Percentiles rank a stretch among this genome's conserved stretches.
phyloP scores from a whole-genome alignment of 768 basidiomycete genomes.

The Paxillus rubicundulus region DNA sequence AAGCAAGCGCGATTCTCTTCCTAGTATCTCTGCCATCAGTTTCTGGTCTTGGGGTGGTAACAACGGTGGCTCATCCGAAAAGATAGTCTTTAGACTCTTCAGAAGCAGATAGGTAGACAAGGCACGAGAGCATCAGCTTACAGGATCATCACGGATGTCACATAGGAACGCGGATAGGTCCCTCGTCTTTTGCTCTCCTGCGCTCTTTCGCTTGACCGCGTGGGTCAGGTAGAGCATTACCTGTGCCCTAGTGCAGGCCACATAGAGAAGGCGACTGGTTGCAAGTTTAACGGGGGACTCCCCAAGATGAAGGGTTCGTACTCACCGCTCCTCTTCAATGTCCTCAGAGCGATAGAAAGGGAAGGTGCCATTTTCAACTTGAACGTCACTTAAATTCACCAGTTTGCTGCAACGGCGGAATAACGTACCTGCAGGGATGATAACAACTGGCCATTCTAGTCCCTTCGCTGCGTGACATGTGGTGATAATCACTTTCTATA shows the following conservation, averaged over 20 bases:
- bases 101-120: not conserved
- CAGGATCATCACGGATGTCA: constrained; percentile 40
- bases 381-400: not conserved
- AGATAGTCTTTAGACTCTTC: constrained; percentile 31
- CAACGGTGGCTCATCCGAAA: constrained; percentile 44
- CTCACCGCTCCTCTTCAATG: constrained; percentile 76
- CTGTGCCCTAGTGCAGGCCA: constrained; percentile 86
- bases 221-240: constrained; percentile 60
- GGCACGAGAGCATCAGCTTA: constrained; percentile 31
- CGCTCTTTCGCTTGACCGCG: constrained; percentile 46
- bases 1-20: constrained; percentile 36
- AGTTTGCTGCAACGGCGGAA: not conserved
- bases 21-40: constrained; percentile 54
- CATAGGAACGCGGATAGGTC: constrained; percentile 59
- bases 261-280: constrained; percentile 75
- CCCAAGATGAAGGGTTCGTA: not conserved
- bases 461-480: constrained; percentile 92
- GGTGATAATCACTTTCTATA: constrained; percentile 76
- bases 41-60: constrained; percentile 43
- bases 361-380: constrained; percentile 72
- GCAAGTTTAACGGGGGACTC: not conserved
- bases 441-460: constrained; percentile 89
- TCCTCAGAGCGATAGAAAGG: constrained; percentile 76
- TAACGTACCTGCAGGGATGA: constrained; percentile 63
- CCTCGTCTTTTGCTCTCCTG: constrained; percentile 52